Evolutionary conservation across 352 stramenopile species (phyloP), one percentile per base, ranked within the genome.

Genomic region (Phytophthora boehmeriae): DNA sequence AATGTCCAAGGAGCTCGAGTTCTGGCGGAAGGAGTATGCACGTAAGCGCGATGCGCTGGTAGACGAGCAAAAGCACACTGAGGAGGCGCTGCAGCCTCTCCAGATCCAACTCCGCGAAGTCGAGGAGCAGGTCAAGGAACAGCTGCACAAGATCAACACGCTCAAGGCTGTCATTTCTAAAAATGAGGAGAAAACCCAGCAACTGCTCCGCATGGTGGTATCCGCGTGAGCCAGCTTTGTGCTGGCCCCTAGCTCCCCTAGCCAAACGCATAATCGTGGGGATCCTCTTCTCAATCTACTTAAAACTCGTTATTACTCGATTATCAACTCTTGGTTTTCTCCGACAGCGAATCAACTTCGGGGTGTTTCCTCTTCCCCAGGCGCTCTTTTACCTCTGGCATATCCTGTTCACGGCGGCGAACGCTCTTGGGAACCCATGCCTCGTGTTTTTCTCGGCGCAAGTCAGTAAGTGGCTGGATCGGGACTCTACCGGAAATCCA

Each of bases 1-100:
- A n/a, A 98, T 99, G 93, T 81, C 78, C 6, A 95, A 93, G 57
- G 95, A 98, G 68, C 86, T 98, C 30, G 86, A 95, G 43, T 82
- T 92, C 52, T 98, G 95, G 95, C 83, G 86, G 42, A 85, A 82
- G 28, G 85, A 97, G 68, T 93, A 94, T 55, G 65, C 78, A 27
- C 76, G 77, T 25, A 92, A 97, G 50, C 74, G 78, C 25, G 85
- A 92, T 32, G 75, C 86, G 36, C 82, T 96, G 27, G 80, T 88
- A 28, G 82, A 97, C 22, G 90, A 97, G 66, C 77, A 85, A 44
- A 93, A 96, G 66, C 80, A 84, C 17, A 91, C 89, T 0, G 78
- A 95, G 16, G 88, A 97, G 25, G 81, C 79, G 35, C 62, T 97
- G 22, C 76, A 94, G 66, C 91, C 90, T 47, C 67, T 97, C 34